Conservation (phyloP, 2,329 filamentous ascomycete genomes). For the Venturia aucupariae region DNA sequence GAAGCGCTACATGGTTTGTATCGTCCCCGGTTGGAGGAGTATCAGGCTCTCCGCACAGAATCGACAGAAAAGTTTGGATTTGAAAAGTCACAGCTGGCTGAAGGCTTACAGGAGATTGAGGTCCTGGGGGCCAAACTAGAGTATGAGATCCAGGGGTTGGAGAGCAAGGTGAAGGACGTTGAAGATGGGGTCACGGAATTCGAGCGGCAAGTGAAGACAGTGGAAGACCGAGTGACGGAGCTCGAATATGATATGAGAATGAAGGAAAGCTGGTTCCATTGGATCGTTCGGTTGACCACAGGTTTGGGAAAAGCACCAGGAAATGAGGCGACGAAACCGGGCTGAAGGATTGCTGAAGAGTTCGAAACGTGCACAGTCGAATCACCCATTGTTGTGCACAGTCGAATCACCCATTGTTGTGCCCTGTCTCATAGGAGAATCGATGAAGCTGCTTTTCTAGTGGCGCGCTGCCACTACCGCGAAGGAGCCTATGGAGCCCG, state of each 20-base stretch:
- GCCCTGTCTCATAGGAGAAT: neutral
- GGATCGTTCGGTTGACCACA: conserved; percentile 23
- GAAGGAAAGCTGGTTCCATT: conserved; percentile 28
- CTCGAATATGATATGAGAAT: conserved; percentile 9
- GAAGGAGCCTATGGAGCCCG: neutral
- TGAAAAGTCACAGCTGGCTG: conserved; percentile 59
- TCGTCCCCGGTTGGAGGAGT: conserved; percentile 59
- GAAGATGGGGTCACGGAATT: conserved; percentile 75
- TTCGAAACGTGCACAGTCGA: neutral
- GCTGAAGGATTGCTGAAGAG: neutral
- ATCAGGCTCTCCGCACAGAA: conserved; percentile 56
- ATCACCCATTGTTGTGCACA: neutral
- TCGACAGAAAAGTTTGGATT: conserved; percentile 60
- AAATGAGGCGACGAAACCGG: neutral
- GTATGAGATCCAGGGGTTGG: conserved; percentile 78
- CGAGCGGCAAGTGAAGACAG: conserved; percentile 51
- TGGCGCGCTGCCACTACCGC: neutral
- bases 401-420: neutral
- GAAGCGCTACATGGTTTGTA: conserved; percentile 59
- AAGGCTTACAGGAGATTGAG: conserved; percentile 70
- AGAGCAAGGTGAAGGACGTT: conserved; percentile 74
- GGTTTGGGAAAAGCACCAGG: conserved; percentile 17
- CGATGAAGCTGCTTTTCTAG: neutral
- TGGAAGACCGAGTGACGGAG: conserved; percentile 31
- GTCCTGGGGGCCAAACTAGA: conserved; percentile 76